A percentile compares a stretch with the other conserved stretches of the same genome.
phyloP scores from a whole-genome alignment of 345 rosid genomes.

The Citrus hindsii region DNA sequence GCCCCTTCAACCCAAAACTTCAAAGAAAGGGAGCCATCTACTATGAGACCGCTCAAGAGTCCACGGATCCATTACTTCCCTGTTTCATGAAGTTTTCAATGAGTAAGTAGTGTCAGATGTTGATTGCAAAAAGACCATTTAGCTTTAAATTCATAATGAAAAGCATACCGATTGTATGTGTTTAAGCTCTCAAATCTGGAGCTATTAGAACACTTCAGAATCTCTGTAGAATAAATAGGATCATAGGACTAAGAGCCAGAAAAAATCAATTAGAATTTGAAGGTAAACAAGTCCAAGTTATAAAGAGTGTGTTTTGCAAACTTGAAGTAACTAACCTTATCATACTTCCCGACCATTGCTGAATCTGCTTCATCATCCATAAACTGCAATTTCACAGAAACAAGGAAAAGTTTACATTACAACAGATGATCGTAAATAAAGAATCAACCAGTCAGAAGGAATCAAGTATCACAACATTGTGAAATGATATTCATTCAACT shows the following conservation, averaged over 20 bases:
- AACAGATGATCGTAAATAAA: not conserved
- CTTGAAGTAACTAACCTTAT: slow-evolving; percentile 19
- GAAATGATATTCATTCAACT: too few relatives aligned
- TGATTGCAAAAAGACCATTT: not conserved
- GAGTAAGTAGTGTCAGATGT: not conserved
- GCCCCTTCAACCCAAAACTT: not conserved
- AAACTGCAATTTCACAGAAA: not conserved
- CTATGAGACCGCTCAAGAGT: not conserved
- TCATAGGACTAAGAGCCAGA: slow-evolving; percentile 13
- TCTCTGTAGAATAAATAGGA: slow-evolving; percentile 10
- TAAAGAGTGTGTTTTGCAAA: not conserved
- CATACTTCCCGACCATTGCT: slow-evolving; percentile 31
- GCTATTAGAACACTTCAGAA: not conserved
- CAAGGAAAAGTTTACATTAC: not conserved
- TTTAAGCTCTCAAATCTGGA: slow-evolving; percentile 8
- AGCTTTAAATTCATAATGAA: not conserved
- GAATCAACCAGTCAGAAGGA: not conserved
- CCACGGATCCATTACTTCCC: slow-evolving; percentile 20
- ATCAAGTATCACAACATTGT: not conserved
- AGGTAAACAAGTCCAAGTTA: not conserved
- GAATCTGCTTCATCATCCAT: slow-evolving; percentile 46
- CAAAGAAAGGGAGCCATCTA: not conserved
- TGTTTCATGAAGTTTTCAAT: not conserved
- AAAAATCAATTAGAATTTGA: not conserved
- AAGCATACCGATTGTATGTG: slow-evolving; percentile 19